Percentiles rank a stretch among this genome's conserved stretches.
phyloP scores from a whole-genome alignment of 1,139 yeast species.

The Geotrichum reessii region DNA sequence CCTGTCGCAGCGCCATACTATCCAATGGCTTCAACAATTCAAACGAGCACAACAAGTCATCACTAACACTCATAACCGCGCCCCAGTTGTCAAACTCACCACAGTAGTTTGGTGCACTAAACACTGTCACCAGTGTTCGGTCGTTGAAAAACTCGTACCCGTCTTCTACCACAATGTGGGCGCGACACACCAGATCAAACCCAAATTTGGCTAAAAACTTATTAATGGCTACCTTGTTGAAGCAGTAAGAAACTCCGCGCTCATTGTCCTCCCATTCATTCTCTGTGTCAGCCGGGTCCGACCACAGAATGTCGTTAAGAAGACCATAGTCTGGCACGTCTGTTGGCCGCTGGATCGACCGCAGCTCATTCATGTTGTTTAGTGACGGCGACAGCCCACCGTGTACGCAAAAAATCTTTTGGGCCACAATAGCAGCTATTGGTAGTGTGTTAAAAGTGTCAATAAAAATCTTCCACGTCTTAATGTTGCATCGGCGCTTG shows the following conservation, averaged over 20 bases:
- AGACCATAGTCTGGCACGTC: slow-evolving; percentile 96
- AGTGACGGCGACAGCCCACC: slow-evolving; percentile 94
- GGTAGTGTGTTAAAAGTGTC: slow-evolving; percentile 94
- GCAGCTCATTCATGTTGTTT: slow-evolving; percentile 84
- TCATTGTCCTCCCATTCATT: slow-evolving; percentile 99
- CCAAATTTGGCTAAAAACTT: slow-evolving; percentile 83
- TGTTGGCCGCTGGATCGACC: slow-evolving; percentile 88
- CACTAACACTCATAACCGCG: slow-evolving; percentile 95
- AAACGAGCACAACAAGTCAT: slow-evolving; percentile 84
- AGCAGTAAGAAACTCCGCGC: slow-evolving; percentile 92
- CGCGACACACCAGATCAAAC: slow-evolving; percentile 91
- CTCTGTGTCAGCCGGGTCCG: slow-evolving; percentile 91
- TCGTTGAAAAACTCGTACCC: slow-evolving; percentile 97
- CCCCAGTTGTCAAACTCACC: slow-evolving; percentile 99
- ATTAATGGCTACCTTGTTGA: slow-evolving; percentile 86
- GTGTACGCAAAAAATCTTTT: slow-evolving; percentile 94
- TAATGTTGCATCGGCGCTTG: slow-evolving; percentile 84
- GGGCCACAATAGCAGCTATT: slow-evolving; percentile 92
- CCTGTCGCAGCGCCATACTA: slow-evolving; percentile 86
- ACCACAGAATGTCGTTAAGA: slow-evolving; percentile 87
- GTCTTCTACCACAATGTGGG: slow-evolving; percentile 98
- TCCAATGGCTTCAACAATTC: slow-evolving; percentile 92
- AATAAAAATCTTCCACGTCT: slow-evolving; percentile 88
- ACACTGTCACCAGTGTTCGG: slow-evolving; percentile 86
- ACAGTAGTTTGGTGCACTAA: slow-evolving; percentile 95